Evolutionary conservation across 2,329 filamentous ascomycete species (phyloP).

Genomic region (Diaporthe citrichinensis): DNA sequence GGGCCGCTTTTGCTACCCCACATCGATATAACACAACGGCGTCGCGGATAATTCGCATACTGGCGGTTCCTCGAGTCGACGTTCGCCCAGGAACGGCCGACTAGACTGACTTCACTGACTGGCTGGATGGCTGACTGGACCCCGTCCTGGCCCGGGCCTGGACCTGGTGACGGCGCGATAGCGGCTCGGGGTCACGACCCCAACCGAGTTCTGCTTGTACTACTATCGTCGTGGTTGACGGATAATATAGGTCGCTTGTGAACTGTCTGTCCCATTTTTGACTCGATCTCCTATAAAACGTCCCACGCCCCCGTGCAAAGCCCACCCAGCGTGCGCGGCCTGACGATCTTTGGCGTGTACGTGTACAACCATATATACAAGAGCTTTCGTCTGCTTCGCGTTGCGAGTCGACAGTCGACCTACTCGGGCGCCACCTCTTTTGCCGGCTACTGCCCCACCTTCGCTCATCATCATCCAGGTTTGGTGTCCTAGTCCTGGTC

Average conservation of each 20-base stretch:
- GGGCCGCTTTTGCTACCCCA: conserved; percentile 28
- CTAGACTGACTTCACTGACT: neutral
- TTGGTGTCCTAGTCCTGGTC: neutral
- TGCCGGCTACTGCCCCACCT: conserved; percentile 36
- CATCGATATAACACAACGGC: conserved; percentile 26
- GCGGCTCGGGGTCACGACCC: conserved; percentile 22
- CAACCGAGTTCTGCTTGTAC: neutral
- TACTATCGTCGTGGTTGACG: conserved; percentile 23
- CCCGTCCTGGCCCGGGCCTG: conserved; percentile 1
- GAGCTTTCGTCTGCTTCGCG: neutral
- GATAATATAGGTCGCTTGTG: conserved; percentile 8
- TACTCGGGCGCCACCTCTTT: conserved; percentile 14
- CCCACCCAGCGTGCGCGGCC: conserved; percentile 6
- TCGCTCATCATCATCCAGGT: conserved; percentile 25
- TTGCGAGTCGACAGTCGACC: conserved; percentile 40
- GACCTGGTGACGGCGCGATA: conserved; percentile 23
- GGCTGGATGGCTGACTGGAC: conserved; percentile 6
- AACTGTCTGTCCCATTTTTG: neutral
- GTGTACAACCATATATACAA: conserved; percentile 8
- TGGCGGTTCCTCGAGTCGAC: conserved; percentile 1
- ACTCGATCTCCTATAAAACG: conserved; percentile 12
- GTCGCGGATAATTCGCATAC: conserved; percentile 18
- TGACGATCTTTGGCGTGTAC: conserved; percentile 7
- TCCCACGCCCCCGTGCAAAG: neutral
- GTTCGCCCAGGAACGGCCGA: conserved; percentile 3